Conservation (phyloP, 768 basidiomycete species). For the Termitomyces sp. region DNA sequence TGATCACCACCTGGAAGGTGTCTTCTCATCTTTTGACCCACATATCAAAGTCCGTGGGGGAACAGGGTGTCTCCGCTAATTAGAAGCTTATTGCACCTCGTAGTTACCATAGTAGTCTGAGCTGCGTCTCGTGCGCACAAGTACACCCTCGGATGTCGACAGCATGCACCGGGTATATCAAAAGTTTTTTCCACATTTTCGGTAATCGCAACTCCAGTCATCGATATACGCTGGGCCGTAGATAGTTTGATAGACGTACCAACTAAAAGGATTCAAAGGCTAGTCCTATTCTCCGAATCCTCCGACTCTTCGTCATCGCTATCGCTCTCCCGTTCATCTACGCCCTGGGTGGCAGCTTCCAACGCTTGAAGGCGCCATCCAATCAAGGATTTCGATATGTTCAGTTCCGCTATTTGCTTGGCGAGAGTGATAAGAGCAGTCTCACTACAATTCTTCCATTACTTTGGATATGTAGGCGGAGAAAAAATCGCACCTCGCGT, state of each 20-base stretch:
- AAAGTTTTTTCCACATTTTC: not conserved
- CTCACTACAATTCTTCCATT: conserved; percentile 42
- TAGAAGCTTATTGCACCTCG: not conserved
- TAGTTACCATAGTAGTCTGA: not conserved
- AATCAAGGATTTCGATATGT: conserved; percentile 47
- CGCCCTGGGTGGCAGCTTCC: conserved; percentile 47
- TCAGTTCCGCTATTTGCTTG: conserved; percentile 28
- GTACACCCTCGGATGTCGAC: not conserved
- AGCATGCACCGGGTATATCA: not conserved
- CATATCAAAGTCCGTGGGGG: conserved; percentile 3
- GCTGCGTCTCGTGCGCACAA: not conserved
- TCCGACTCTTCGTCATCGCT: conserved; percentile 63
- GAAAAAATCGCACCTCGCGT: conserved; percentile 52
- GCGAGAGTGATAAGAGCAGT: conserved; percentile 44
- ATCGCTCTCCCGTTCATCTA: conserved; percentile 39
- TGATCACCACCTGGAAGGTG: conserved; percentile 5
- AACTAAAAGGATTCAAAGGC: conserved; percentile 1
- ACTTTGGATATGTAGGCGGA: not conserved
- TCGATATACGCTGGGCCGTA: not conserved
- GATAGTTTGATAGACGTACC: not conserved
- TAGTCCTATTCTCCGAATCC: conserved; percentile 9
- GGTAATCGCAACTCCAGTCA: not conserved
- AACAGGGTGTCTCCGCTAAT: not conserved
- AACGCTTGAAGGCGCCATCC: conserved; percentile 71
- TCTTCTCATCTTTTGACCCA: conserved; percentile 2